A percentile compares a stretch with the other conserved stretches of the same genome.
These are phyloP conservation scores for Xylaria sp. DNA, from an alignment of 2,329 filamentous ascomycete species.

Conservation along the genomic window DNA sequence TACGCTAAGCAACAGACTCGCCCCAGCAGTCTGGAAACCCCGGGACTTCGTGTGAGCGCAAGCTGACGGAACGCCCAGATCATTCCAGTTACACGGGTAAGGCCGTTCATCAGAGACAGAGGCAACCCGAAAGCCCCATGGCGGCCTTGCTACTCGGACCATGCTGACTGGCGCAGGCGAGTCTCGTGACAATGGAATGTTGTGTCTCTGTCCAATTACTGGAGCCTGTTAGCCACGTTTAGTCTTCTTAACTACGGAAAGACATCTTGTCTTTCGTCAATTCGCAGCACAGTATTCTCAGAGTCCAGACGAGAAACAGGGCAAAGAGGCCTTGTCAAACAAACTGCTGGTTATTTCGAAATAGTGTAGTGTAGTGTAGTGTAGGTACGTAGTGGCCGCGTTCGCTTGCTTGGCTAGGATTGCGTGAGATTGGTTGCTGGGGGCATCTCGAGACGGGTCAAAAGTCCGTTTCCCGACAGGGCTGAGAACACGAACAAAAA, in stretches of 20 bases:
- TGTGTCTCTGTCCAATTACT: slow-evolving; percentile 33
- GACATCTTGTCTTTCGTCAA: slow-evolving; percentile 25
- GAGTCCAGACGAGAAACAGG: slow-evolving; percentile 11
- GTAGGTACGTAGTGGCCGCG: background rate
- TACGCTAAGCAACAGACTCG: slow-evolving; percentile 19
- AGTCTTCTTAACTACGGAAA: slow-evolving; percentile 13
- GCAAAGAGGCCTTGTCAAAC: slow-evolving; percentile 3
- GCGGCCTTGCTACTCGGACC: slow-evolving; percentile 7
- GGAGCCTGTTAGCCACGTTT: slow-evolving; percentile 31
- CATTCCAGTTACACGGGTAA: slow-evolving; percentile 20
- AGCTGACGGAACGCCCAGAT: slow-evolving; percentile 15
- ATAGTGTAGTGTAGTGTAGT: too few species aligned
- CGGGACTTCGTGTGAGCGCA: background rate
- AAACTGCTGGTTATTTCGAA: slow-evolving; percentile 12
- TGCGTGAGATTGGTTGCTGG: slow-evolving; percentile 33
- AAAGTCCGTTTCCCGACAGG: slow-evolving; percentile 36
- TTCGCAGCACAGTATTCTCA: slow-evolving; percentile 5
- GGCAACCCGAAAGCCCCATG: background rate
- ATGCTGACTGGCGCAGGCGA: slow-evolving; percentile 27
- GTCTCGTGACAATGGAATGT: slow-evolving; percentile 30
- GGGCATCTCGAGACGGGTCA: slow-evolving; percentile 24
- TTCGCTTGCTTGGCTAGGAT: slow-evolving; percentile 15
- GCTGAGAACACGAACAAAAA: slow-evolving; percentile 36
- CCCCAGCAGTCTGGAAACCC: slow-evolving; percentile 22
- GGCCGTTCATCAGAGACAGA: slow-evolving; percentile 2